phyloP scores from a whole-genome alignment of 148 eudicot genomes.

The Spergularia bocconei region DNA sequence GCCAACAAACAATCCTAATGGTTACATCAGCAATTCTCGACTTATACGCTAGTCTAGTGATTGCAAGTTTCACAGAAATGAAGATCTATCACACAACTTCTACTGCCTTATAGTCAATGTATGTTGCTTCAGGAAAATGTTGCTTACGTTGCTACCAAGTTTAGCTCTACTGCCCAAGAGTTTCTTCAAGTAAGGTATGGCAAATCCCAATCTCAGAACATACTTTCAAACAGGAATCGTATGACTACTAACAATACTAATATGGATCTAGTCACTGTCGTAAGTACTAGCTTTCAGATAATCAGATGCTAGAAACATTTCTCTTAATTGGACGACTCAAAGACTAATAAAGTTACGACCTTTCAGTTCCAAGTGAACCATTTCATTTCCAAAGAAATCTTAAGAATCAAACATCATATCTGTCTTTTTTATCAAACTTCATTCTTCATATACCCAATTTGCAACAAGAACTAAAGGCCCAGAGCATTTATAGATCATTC shows the following conservation, averaged over 20 bases:
- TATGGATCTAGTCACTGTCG: not conserved
- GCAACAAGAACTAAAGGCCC: too few relatives aligned
- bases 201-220: not conserved
- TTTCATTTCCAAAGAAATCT: too few relatives aligned
- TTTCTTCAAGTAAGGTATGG: not conserved
- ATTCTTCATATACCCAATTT: too few relatives aligned
- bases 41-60: too few relatives aligned
- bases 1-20: not conserved
- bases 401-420: too few relatives aligned
- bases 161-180: not conserved
- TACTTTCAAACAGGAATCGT: not conserved
- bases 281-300: not conserved
- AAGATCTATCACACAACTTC: not conserved
- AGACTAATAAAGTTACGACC: too few relatives aligned
- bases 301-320: too few relatives aligned
- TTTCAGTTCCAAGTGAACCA: too few relatives aligned
- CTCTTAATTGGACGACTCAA: too few relatives aligned
- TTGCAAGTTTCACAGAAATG: not conserved
- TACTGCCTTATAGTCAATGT: not conserved
- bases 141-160: not conserved
- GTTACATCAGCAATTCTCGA: too few relatives aligned
- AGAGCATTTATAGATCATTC: too few relatives aligned
- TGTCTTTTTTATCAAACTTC: too few relatives aligned
- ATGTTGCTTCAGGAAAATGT: not conserved
- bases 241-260: not conserved